These are phyloP conservation scores for Papilionanthe hybrid DNA, from an alignment of 116 monocot species.

Conservation along the genomic window DNA sequence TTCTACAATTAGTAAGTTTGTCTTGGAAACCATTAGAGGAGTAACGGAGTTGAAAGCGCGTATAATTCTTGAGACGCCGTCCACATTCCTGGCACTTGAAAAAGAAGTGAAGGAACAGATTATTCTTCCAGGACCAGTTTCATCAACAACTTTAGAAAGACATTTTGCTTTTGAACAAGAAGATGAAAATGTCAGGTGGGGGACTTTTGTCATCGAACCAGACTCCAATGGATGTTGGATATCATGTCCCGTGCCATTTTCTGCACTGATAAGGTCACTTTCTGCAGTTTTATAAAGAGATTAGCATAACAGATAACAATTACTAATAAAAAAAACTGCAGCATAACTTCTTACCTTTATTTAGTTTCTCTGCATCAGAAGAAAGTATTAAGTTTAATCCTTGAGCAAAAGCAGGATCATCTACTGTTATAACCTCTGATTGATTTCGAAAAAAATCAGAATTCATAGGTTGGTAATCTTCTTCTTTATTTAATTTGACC, in stretches of 20 bases:
- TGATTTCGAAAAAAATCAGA: constrained; percentile 7
- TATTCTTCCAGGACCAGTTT: constrained; percentile 3
- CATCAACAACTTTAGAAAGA: constrained; percentile 2
- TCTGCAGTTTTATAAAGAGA: constrained; percentile 16
- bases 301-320: not conserved
- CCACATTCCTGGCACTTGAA: constrained; percentile 29
- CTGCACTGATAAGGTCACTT: not conserved
- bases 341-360: constrained; percentile 6
- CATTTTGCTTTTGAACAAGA: not conserved
- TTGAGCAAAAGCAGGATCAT: not conserved
- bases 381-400: not conserved
- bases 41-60: constrained; percentile 14
- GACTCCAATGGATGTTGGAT: not conserved
- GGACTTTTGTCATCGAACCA: not conserved
- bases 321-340: not conserved
- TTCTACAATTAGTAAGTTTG: constrained; percentile 15
- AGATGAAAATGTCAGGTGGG: not conserved
- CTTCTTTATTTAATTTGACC: constrained; percentile 9
- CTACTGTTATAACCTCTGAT: not conserved
- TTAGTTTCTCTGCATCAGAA: not conserved
- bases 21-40: constrained; percentile 14
- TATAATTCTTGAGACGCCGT: constrained; percentile 45
- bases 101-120: constrained; percentile 26
- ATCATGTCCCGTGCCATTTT: constrained; percentile 7
- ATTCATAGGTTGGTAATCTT: not conserved